These are phyloP conservation scores for Trifolium pratense DNA, from an alignment of 306 rosid species.

Conservation along the genomic window DNA sequence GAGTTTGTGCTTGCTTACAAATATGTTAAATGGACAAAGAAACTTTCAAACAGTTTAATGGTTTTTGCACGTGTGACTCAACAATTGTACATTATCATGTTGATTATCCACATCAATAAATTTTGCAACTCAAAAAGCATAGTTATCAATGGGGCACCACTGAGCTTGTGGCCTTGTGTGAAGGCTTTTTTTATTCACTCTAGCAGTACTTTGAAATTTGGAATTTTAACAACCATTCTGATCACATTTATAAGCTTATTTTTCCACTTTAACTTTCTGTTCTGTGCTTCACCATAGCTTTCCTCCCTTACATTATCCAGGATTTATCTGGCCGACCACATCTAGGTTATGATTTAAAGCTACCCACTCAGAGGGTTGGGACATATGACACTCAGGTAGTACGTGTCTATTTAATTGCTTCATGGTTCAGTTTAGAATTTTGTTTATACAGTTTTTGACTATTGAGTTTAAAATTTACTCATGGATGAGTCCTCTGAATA, in stretches of 20 bases:
- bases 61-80: not conserved
- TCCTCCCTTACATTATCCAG: constrained; percentile 49
- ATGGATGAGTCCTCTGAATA: constrained; percentile 13
- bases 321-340: constrained; percentile 97
- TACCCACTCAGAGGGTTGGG: constrained; percentile 91
- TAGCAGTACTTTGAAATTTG: not conserved
- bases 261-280: not conserved
- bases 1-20: constrained; percentile 30
- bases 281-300: constrained; percentile 13
- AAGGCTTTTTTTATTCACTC: constrained; percentile 5
- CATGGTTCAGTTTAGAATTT: constrained; percentile 15
- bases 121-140: constrained; percentile 16
- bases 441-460: constrained; percentile 18
- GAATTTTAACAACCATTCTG: constrained; percentile 22
- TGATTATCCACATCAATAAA: constrained; percentile 24
- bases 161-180: constrained; percentile 32
- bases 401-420: constrained; percentile 30
- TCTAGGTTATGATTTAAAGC: constrained; percentile 74
- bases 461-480: constrained; percentile 17
- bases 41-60: constrained; percentile 17
- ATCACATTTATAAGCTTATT: constrained; percentile 6
- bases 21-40: constrained; percentile 16
- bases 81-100: not conserved
- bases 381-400: constrained; percentile 91
- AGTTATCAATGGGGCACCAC: not conserved